Conservation (phyloP, 805 yeast species). For the Teunomyces kruisii region DNA sequence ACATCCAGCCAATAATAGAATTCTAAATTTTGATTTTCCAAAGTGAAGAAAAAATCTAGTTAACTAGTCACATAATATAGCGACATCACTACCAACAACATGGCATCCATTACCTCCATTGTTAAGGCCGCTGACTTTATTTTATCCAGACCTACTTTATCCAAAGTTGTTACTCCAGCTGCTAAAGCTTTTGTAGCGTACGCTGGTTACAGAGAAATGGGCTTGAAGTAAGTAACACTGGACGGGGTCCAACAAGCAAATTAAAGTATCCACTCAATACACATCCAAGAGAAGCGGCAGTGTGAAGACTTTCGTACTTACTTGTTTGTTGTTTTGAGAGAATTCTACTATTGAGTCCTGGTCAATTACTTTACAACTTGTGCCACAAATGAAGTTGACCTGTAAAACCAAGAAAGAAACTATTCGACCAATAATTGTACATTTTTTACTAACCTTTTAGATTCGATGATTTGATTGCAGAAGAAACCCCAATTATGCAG, state of each 20-base stretch:
- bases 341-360: too few species aligned
- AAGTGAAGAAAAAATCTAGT: not conserved
- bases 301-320: not conserved
- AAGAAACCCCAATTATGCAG: conserved; percentile 84
- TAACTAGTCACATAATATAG: not conserved
- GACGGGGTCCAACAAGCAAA: not conserved
- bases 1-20: conserved; percentile 26
- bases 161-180: conserved; percentile 74
- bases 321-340: not conserved
- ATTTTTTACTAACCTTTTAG: conserved; percentile 28
- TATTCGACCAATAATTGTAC: too few species aligned
- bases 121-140: conserved; percentile 77
- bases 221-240: conserved; percentile 53
- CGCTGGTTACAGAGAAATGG: conserved; percentile 94
- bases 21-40: conserved; percentile 17
- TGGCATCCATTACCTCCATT: conserved; percentile 66
- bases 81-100: conserved; percentile 17
- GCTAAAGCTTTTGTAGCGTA: conserved; percentile 70
- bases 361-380: too few species aligned
- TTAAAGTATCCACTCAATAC: not conserved
- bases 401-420: too few species aligned
- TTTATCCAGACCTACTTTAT: conserved; percentile 74
- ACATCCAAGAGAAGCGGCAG: not conserved
- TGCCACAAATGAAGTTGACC: too few species aligned
- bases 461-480: conserved; percentile 82